These are phyloP conservation scores for Penicillium glabrum DNA, from an alignment of 2,329 filamentous ascomycete genomes.

Conservation along the genomic window DNA sequence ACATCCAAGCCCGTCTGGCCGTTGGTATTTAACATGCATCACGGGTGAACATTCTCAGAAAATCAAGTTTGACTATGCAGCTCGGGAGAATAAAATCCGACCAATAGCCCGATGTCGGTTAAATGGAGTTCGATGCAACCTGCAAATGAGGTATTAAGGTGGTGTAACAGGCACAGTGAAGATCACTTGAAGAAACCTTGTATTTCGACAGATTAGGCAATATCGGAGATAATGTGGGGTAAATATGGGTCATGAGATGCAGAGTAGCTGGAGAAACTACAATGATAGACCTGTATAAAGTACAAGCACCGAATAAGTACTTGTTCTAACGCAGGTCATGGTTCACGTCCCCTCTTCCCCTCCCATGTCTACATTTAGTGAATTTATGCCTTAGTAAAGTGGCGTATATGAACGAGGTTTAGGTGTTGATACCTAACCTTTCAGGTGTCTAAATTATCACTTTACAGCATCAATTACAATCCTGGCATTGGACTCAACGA, in stretches of 20 bases:
- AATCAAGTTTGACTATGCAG: neutral
- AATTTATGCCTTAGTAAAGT: too few relatives aligned
- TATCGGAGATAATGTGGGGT: conserved; percentile 1
- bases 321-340: too few relatives aligned
- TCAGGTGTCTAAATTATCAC: too few relatives aligned
- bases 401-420: too few relatives aligned
- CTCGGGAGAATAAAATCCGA: neutral
- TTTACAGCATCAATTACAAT: too few relatives aligned
- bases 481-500: too few relatives aligned
- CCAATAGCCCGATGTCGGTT: neutral
- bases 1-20: neutral
- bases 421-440: too few relatives aligned
- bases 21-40: neutral
- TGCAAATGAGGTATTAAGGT: neutral
- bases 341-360: too few relatives aligned
- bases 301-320: too few relatives aligned
- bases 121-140: neutral
- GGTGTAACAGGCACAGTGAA: neutral
- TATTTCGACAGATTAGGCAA: neutral
- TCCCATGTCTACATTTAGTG: too few relatives aligned
- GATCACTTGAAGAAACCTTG: neutral
- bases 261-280: too few relatives aligned
- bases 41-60: neutral
- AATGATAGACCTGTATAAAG: too few relatives aligned
- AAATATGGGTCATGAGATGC: neutral